Base-by-base conservation (phyloP, 2,329 filamentous ascomycete genomes). In the Rutstroemia sp. region DNA sequence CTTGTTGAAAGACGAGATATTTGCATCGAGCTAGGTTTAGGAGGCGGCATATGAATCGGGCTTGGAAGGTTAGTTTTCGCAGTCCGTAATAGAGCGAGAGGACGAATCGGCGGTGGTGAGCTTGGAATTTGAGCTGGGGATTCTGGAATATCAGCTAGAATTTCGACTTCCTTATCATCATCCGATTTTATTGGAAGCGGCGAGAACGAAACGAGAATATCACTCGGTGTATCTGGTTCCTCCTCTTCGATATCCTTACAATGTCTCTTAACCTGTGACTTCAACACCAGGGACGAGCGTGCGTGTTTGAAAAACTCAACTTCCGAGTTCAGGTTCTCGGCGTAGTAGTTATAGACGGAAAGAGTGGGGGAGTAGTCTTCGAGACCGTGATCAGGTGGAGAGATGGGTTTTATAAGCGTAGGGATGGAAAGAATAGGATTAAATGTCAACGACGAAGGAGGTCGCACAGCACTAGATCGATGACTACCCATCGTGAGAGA, bases 291-390 rank as follows among this genome's bases (percentile, higher is more conserved):
- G 10, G 42, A 46, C 7, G 53, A 54, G 10, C 50, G 50, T 8
- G 51, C 42, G 3, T 57, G 23, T 27, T 53, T 56, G 48, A 64
- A 63, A 30, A 65, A 62, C 10, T 64, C 63, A 1, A 63, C 62
- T 48, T 63, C 63, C 2, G 59, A 63, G 17, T 51, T 57, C 1
- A 38, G 30, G 23, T 53, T 51, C 12, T 62, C 59, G 3, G 53
- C 46, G 34, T 65, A 64, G 42, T 63, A 65, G 25, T 64, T 66
- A 25, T 54, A 61, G 1, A 60, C 57, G 14, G 61, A 65, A 4
- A 65, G 44, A 2, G 60, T 65, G 4, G 65, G 63, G 5, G 61
- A 65, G 39, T 61, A 58, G 34, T 51, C 50, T 21, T 25, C 39
- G 9, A 37, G 1, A 10, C 56, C 56, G 5, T 60, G 37, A 2